Conservation (phyloP, 139 green algal species). For the Micromonas commoda region DNA sequence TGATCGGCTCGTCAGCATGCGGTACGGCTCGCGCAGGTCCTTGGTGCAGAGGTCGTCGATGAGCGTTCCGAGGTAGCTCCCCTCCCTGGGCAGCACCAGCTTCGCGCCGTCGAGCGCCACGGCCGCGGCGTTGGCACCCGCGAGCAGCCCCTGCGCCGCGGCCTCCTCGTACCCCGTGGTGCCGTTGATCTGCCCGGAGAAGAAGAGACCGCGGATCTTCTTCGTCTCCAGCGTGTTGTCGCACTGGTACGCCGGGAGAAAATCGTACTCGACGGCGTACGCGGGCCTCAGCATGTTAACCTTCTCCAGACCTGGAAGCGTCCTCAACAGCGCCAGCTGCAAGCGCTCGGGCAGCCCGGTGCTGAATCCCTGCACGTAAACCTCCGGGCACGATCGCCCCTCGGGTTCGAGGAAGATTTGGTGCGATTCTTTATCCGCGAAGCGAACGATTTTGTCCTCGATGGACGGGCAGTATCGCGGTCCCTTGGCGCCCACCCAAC, state of each 20-base stretch:
- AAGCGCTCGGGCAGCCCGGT: constrained; percentile 91
- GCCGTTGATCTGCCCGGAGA: constrained; percentile 95
- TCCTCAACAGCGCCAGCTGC: constrained; percentile 86
- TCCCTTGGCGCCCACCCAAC: constrained; percentile 78
- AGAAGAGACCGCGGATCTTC: constrained; percentile 76
- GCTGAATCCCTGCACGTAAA: constrained; percentile 94
- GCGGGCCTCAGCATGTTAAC: constrained; percentile 82
- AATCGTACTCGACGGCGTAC: constrained; percentile 99
- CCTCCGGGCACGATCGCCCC: constrained; percentile 75
- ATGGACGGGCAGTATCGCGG: constrained; percentile 96
- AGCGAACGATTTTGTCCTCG: constrained; percentile 98
- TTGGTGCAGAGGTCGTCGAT: constrained; percentile 98
- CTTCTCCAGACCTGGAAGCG: constrained; percentile 80
- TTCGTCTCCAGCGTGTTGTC: constrained; percentile 84
- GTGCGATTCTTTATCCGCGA: constrained; percentile 88
- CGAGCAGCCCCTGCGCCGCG: constrained; percentile 58
- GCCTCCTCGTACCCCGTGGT: constrained; percentile 97
- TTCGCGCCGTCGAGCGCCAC: constrained; percentile 17
- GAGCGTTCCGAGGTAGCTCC: constrained; percentile 86
- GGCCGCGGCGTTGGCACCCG: constrained; percentile 46
- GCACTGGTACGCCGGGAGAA: constrained; percentile 90
- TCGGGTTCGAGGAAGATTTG: constrained; percentile 97
- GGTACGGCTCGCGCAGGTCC: constrained; percentile 92
- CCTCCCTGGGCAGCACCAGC: constrained; percentile 62
- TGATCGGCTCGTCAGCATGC: constrained; percentile 87